These are phyloP conservation scores for Ophiocordyceps camponoti-leonardi DNA, from an alignment of 2,329 filamentous ascomycete species.

Conservation along the genomic window DNA sequence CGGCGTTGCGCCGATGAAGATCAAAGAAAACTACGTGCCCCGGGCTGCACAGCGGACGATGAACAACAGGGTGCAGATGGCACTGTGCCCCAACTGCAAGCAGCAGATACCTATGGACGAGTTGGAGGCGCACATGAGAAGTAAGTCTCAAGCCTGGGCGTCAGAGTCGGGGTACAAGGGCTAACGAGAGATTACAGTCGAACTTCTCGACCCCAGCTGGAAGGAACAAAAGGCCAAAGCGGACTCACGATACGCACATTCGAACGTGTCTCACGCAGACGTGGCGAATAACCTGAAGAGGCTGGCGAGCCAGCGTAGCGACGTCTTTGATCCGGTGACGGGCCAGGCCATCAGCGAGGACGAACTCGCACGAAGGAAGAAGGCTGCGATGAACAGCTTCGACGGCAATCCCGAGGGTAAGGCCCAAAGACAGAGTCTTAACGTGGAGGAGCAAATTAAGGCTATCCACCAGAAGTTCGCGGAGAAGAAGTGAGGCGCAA, in stretches of 20 bases:
- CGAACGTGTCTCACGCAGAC: constrained; percentile 71
- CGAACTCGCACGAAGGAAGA: constrained; percentile 58
- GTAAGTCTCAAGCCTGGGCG: constrained; percentile 24
- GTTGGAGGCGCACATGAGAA: constrained; percentile 83
- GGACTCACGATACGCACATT: constrained; percentile 67
- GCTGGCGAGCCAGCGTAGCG: constrained; percentile 73
- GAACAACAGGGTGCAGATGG: constrained; percentile 48
- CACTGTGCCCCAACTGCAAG: constrained; percentile 82
- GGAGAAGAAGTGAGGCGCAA: constrained; percentile 14
- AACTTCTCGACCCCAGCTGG: constrained; percentile 85
- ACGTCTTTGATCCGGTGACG: constrained; percentile 65
- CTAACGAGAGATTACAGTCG: constrained; percentile 41
- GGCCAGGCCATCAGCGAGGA: constrained; percentile 56
- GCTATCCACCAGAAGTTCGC: constrained; percentile 39
- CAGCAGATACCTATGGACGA: constrained; percentile 78
- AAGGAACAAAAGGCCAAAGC: constrained; percentile 88
- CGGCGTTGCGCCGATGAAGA: constrained; percentile 59
- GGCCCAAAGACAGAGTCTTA: constrained; percentile 45
- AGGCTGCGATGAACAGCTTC: constrained; percentile 46
- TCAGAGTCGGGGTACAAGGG: neutral
- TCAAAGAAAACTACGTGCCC: constrained; percentile 84
- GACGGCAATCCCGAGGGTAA: constrained; percentile 48
- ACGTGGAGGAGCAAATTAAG: constrained; percentile 74
- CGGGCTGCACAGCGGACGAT: constrained; percentile 58
- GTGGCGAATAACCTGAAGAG: constrained; percentile 91